A percentile compares a stretch with the other conserved stretches of the same genome.
Evolutionary conservation across 2,329 filamentous ascomycete species (phyloP).

Genomic region (Colletotrichum falcatum): DNA sequence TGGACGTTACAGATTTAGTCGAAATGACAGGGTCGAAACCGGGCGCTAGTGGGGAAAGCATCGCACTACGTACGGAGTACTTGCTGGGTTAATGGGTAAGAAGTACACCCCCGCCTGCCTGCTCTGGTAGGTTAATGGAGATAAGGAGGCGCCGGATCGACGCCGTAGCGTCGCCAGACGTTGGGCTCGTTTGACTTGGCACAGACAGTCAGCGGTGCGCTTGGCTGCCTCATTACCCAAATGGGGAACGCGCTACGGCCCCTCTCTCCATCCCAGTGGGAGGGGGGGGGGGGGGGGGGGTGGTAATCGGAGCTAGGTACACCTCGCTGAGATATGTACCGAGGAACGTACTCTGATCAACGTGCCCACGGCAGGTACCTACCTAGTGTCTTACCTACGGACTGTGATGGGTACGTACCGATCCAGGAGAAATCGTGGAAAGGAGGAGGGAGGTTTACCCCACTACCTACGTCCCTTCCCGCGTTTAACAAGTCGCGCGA

Average conservation of each 20-base stretch:
- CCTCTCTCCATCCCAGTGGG: neutral
- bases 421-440: neutral
- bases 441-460: neutral
- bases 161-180: conserved; percentile 26
- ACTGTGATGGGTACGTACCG: neutral
- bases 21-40: conserved; percentile 38
- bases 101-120: too few species aligned
- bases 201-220: conserved; percentile 33
- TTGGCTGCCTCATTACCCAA: conserved; percentile 35
- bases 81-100: too few species aligned
- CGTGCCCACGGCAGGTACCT: neutral
- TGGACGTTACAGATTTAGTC: conserved; percentile 40
- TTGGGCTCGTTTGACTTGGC: conserved; percentile 40
- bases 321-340: neutral
- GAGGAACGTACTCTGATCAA: neutral
- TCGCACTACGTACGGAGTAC: too few species aligned
- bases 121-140: too few species aligned
- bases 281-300: too few species aligned
- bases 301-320: neutral
- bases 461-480: neutral
- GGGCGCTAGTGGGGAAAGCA: conserved; percentile 36
- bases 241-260: conserved; percentile 36
- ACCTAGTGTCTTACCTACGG: too few species aligned
- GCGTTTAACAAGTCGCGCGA: neutral
- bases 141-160: conserved; percentile 18